Conservation (phyloP, 257 asterid genomes). For the Capsicum pubescens region DNA sequence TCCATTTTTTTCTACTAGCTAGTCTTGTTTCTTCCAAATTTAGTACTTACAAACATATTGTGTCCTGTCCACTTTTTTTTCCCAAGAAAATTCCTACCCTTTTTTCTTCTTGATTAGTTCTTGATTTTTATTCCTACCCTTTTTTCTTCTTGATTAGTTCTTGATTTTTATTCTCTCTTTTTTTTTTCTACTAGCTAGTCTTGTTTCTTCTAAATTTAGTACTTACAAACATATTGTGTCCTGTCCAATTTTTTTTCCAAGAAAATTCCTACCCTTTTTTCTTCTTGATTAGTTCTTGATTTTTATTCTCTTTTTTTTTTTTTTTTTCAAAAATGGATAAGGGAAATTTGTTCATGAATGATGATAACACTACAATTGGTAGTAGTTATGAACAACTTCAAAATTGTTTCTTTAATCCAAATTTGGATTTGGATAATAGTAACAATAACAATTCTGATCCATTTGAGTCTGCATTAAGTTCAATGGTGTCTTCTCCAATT, state of each 20-base stretch:
- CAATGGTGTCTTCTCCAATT: constrained; percentile 87
- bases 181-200: neutral
- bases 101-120: constrained; percentile 25
- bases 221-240: neutral
- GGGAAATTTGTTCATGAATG: constrained; percentile 43
- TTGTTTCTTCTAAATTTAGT: constrained; percentile 25
- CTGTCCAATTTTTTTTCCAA: constrained; percentile 29
- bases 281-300: constrained; percentile 14
- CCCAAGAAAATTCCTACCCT: constrained; percentile 23
- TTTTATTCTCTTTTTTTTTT: neutral
- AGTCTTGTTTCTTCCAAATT: constrained; percentile 22
- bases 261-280: constrained; percentile 25
- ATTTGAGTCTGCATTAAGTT: constrained; percentile 85
- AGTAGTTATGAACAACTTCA: constrained; percentile 37
- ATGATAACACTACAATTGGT: constrained; percentile 16
- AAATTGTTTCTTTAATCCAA: constrained; percentile 48
- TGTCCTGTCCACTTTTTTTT: constrained; percentile 31
- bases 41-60: neutral
- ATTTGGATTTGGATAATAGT: constrained; percentile 49
- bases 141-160: too few species aligned
- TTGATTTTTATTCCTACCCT: too few species aligned
- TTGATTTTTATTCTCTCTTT: too few species aligned
- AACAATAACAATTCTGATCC: constrained; percentile 64
- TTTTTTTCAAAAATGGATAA: constrained; percentile 44
- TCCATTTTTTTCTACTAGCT: too few species aligned